Percentiles rank a stretch among this genome's conserved stretches.
phyloP scores from a whole-genome alignment of 2,329 filamentous ascomycete genomes.

The Geosmithia putterillii region DNA sequence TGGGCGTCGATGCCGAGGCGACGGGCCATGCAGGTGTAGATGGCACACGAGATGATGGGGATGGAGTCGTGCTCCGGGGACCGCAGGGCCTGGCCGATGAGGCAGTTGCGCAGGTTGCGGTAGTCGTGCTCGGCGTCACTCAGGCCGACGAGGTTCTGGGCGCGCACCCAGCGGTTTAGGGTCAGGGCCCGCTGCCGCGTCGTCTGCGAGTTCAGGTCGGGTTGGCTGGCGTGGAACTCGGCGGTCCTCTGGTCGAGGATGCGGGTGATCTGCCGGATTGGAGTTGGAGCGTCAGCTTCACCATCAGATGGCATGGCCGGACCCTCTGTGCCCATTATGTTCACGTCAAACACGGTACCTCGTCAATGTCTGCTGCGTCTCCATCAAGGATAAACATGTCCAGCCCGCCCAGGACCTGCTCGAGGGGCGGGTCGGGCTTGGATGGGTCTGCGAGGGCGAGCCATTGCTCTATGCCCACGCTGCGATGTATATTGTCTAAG shows the following conservation, averaged over 20 bases:
- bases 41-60: conserved; percentile 75
- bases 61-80: conserved; percentile 65
- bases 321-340: not conserved
- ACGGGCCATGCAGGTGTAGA: conserved; percentile 71
- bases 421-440: conserved; percentile 50
- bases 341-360: conserved; percentile 33
- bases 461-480: conserved; percentile 71
- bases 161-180: conserved; percentile 58
- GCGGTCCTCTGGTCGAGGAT: conserved; percentile 52
- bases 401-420: conserved; percentile 54
- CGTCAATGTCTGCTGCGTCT: conserved; percentile 58
- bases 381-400: conserved; percentile 80
- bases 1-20: conserved; percentile 64
- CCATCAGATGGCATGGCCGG: not conserved
- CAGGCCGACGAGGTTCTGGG: conserved; percentile 58
- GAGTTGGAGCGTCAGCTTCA: no score
- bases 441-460: conserved; percentile 20
- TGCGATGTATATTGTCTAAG: conserved; percentile 70
- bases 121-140: conserved; percentile 54
- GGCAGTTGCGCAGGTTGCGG: conserved; percentile 72
- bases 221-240: conserved; percentile 39
- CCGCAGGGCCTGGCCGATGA: conserved; percentile 70
- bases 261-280: conserved; percentile 40
- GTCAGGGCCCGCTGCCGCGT: conserved; percentile 55
- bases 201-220: conserved; percentile 40